Evolutionary conservation across 208 protist genomes (phyloP), one percentile per base, ranked within the genome.

Genomic region (Entamoeba dispar): DNA sequence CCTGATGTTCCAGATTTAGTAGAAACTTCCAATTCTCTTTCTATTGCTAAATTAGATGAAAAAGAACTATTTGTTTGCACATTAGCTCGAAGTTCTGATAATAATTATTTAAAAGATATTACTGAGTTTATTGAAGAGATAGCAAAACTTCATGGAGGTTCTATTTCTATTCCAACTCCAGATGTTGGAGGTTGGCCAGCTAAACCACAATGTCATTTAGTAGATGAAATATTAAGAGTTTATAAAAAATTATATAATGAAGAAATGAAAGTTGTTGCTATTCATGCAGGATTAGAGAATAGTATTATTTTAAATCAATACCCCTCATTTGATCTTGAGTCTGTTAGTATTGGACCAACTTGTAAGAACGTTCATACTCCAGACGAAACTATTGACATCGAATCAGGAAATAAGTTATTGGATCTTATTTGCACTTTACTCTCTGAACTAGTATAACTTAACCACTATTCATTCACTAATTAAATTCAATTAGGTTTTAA

Each of bases 1-100:
- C 61, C 22, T 38, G 91, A 27, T 92, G 93, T 95, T 31, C 38
- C 73, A 34, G 61, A 93, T 50, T 92, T 95, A 34, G 93, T 94
- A 14, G 92, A 95, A 77, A 93, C 94, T 47, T 93, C 91, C 2
- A 91, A 55, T 6, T 73, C 92, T 17, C 69, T 52, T 31, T 93
- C 94, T 15, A 91, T 94, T n/a, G 8, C 92, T n/a, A 51, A 51
- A 17, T 43, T n/a, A 7, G 19, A 34, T 52, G 34, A 50, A 38
- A 31, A 92, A 22, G 50, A 51, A 91, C 12, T 55, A 38, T 49
- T 52, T 55, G 22, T 92, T 57, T 50, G 22, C 1, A 55, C 50
- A 31, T 49, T 92, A 34, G 57, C 91, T 3, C 8, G 91, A 31
- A 55, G 47, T 55, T 38, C 91, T 38, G 49, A 34, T 55, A 50